Base-by-base conservation (phyloP, 2,329 filamentous ascomycete species). In the Fusarium musae region DNA sequence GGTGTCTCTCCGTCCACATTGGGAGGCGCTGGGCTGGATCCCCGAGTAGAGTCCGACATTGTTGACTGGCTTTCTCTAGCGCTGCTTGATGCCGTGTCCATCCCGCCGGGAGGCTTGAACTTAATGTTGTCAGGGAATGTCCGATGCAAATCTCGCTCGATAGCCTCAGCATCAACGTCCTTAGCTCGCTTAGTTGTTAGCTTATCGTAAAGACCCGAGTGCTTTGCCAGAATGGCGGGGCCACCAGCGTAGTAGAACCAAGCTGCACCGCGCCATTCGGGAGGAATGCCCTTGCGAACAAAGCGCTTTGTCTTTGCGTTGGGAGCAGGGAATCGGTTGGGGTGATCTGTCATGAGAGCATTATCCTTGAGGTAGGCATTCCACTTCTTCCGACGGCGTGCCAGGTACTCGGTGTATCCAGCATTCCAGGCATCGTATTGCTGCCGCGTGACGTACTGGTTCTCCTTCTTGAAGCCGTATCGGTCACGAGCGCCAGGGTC, bases 201-300 rank as follows among this genome's bases (percentile, higher is more conserved):
- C 59, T 90, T 87, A 59, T 91, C 88, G 80, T 98, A 98, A 21
- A 96, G 84, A 2, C 93, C 93, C 9, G 90, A 88, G 76, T 97
- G 89, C 78, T 93, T 92, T 58, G 90, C 89, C 67, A 97, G 82
- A 73, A 94, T 92, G 50, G 91, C 90, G 30, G 94, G 94, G 3
- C 96, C 96, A 26, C 94, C 94, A 16, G 95, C 94, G 80, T 98
- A 98, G 84, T 93, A 98, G 82, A 97, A 98, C 96, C 96, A 98
- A 50, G 96, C 96, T 10, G 93, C 93, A n/a, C 96, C 96, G 78
- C 96, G 90, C 91, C 95, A 97, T 74, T 97, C 94, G 0, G 95
- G 94, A 6, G 96, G 96, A 56, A 98, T 96, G 21, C 96, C 96
- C 82, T 98, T 98, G 58, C 95, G 91, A 54, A 97, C 90, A 79